Base-by-base conservation (phyloP, 768 basidiomycete species). In the Tylopilus rubrobrunneus region DNA sequence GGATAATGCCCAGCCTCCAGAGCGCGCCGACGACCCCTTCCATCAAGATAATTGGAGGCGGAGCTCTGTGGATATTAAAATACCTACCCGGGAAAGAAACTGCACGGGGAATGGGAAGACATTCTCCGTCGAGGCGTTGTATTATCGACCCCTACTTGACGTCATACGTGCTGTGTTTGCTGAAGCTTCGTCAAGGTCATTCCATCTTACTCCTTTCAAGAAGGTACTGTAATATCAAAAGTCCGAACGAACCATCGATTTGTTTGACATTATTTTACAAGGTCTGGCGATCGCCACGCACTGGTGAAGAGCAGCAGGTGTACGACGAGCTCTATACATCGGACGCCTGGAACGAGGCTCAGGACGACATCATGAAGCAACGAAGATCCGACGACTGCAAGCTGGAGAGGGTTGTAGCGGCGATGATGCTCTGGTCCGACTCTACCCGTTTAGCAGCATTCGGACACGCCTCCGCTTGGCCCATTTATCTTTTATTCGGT, bases 41-140 rank as follows among this genome's bases (percentile, higher is more conserved):
- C 14, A 7, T 19, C 19, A 19, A 19, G 19, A 19, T 19, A 19
- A 19, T 19, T 19, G 19, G 19, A 19, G 19, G 19, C 19, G 19
- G 19, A 19, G 19, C 19, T 19, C 19, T 19, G 19, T 58, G 4
- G 14, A 57, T 14, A 48, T 58, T 1, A 2, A 36, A 11, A 37
- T 58, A 6, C 50, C 47, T 0, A 52, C 47, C 1, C 40, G 48
- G 25, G 42, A 52, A 17, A 52, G 51, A n/a, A 44, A 31, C 27
- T n/a, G 4, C 3, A n/a, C 11, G 9, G 55, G 55, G 0, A 59
- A 59, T 4, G 55, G 66, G 1, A 19, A 58, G 11, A 31, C 28
- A 0, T 70, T 72, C 47, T 21, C 48, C 1, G 47, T 74, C 2
- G 59, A 67, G 2, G 73, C 68, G 0, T 55, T 74, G 4, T 51